Evolutionary conservation across 2,329 filamentous ascomycete species (phyloP), one percentile per base, ranked within the genome.

Genomic region (Cyphellophora attinorum): DNA sequence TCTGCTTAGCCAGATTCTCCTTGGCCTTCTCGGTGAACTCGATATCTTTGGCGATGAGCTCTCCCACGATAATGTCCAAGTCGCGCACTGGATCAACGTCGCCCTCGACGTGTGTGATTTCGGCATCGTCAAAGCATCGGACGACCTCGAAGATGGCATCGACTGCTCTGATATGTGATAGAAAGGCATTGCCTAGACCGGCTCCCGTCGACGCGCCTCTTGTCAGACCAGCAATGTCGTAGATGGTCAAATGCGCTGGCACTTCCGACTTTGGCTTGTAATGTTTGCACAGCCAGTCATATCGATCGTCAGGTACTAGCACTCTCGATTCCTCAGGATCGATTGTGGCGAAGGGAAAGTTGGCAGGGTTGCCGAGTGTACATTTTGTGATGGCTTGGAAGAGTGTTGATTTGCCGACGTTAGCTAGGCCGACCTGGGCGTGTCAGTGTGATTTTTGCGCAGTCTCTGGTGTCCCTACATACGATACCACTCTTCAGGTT

Each of bases 371-470:
- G 67, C 93, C 91, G 55, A 98, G 80, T 48, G 79, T 78, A 65
- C 82, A 94, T 73, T 95, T 96, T 59, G 91, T 98, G 66, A 98
- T 95, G 59, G 91, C 86, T 72, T 98, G 93, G 77, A 98, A 98
- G 54, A 98, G 79, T 19, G 93, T 98, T 49, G 91, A 98, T 72
- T 98, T 98, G 64, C 91, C 91, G 53, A 98, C 93, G 65, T 98
- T 98, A 64, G 91, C 91, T 56, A 98, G 79, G 67, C 91, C 91
- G 64, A 98, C 86, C 86, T 94, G 61, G 35, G 41, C 39, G 15
- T 38, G 45, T 37, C 19, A 29, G 28, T 34, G 17, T 25, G n/a
- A n/a, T n/a, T n/a, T n/a, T n/a, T n/a, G n/a, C n/a, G n/a, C n/a
- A n/a, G n/a, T n/a, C n/a, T n/a, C n/a, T n/a, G 46, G 23, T 27